A percentile compares a stretch with the other conserved stretches of the same genome.
Conservation (phyloP, 1,284 basidiomycete species). For the Abortiporus biennis region DNA sequence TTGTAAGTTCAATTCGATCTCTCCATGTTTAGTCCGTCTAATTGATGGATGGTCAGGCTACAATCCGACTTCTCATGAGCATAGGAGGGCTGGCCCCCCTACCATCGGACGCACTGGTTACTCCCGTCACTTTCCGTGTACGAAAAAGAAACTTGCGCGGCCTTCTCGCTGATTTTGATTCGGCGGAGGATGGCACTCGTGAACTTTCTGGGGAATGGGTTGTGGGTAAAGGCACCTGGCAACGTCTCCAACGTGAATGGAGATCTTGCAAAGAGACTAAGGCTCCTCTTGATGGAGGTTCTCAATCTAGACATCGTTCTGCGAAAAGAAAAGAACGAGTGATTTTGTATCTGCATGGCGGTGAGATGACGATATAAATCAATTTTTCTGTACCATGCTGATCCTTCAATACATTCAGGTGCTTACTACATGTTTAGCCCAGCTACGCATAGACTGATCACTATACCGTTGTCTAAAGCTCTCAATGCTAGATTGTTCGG, state of each 20-base stretch:
- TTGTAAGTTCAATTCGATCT: constrained; percentile 42
- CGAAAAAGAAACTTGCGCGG: constrained; percentile 69
- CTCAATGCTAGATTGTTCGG: constrained; percentile 93
- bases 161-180: constrained; percentile 72
- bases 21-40: constrained; percentile 1
- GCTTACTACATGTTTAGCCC: constrained; percentile 95
- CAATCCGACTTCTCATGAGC: constrained; percentile 77
- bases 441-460: constrained; percentile 89
- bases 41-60: constrained; percentile 38
- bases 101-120: constrained; percentile 91
- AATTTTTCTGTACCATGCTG: too few species aligned
- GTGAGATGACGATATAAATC: too few species aligned
- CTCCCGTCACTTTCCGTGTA: constrained; percentile 90
- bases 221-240: constrained; percentile 89
- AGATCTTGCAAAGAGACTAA: constrained; percentile 29
- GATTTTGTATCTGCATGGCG: constrained; percentile 92
- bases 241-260: constrained; percentile 82
- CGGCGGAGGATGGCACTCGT: constrained; percentile 64
- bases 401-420: constrained; percentile 35
- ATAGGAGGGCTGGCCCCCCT: constrained; percentile 81
- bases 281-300: too few species aligned
- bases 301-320: too few species aligned
- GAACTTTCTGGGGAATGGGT: constrained; percentile 96
- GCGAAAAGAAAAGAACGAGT: constrained; percentile 65
- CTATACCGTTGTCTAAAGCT: constrained; percentile 88